Base-by-base conservation (phyloP, 257 asterid genomes). In the Misopates orontium region DNA sequence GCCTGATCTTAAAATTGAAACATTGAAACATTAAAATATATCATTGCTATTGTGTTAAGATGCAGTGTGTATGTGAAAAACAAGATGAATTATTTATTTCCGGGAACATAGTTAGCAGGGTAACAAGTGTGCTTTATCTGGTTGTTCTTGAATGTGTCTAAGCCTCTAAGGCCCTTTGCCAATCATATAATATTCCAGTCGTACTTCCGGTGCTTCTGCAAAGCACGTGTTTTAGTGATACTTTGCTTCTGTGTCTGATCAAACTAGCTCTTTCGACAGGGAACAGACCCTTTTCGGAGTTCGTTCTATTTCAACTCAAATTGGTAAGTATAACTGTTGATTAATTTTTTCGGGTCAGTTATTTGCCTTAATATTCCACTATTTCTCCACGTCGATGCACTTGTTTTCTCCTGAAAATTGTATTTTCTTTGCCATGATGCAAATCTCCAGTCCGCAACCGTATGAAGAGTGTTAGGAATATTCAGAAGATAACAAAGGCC, bases 401-500 rank as follows among this genome's bases (percentile, higher is more conserved):
- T 23, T 63, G 8, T 58, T 56, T 65, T 57, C 74, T 31, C 58
- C 45, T 73, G 13, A 58, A 60, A 32, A 45, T 36, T 51, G 68
- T 68, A 62, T 56, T 55, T 56, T 64, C 21, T 39, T 56, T 56
- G 25, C 70, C 70, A 56, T 70, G 60, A 25, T 48, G 55, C 67
- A 53, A 56, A 67, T 60, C 60, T 74, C 72, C 78, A 91, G 96
- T 91, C 49, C 89, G 97, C 74, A 92, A 87, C 77, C 86, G 98
- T 55, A 92, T 92, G 98, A 92, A 85, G 89, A 90, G 97, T 94
- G 95, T 94, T 59, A 83, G 74, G 66, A 94, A 81, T 81, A 93
- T 93, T 58, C 98, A 93, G 80, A 93, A 93, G 78, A 93, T 85
- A 67, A 94, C 99, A 6, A 94, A 94, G 89, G 99, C 99, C 44